Base-by-base conservation (phyloP, 768 basidiomycete species). In the Galerina marginata region DNA sequence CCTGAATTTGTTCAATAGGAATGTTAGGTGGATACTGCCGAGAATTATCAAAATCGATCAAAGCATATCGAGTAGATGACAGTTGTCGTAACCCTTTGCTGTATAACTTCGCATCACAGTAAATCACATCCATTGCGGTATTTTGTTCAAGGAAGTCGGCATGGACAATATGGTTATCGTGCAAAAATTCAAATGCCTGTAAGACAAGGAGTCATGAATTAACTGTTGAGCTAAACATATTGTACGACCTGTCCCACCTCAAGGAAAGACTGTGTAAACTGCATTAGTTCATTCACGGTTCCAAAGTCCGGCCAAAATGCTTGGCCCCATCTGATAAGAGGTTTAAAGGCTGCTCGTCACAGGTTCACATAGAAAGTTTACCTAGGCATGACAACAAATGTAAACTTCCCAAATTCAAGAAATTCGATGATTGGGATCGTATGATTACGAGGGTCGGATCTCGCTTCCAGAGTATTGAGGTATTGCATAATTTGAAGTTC, bases 301-400 rank as follows among this genome's bases (percentile, higher is more conserved):
- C 40, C 46, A 38, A 54, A 62, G 15, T 54, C 51, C 37, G 54
- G 40, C 15, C 20, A 37, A 40, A 56, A 48, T 5, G 54, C 51
- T 11, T 15, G 14, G 36, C 47, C 43, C 62, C 62, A 66, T 47
- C 60, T 62, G 23, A 37, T 25, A 10, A 42, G 16, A 15, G 25
- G 25, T 36, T 50, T 29, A 9, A 12, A n/a, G 47, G 51, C n/a
- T 37, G 20, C 16, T 38, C 9, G 23, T 40, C 5, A 9, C 2
- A 16, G 46, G 23, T 10, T 6, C 4, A 49, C 29, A 29, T 9
- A 54, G 3, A 23, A 29, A 29, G 15, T 14, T 23, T 10, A 64
- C 66, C 66, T 49, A 6, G 66, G 66, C 55, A 64, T 54, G 26
- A 67, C 66, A 26, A 44, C 59, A 16, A 67, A 67, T 10, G 44